Evolutionary conservation across 805 yeast species (phyloP), one percentile per base, ranked within the genome.

Genomic region (Starmerella bacillaris): DNA sequence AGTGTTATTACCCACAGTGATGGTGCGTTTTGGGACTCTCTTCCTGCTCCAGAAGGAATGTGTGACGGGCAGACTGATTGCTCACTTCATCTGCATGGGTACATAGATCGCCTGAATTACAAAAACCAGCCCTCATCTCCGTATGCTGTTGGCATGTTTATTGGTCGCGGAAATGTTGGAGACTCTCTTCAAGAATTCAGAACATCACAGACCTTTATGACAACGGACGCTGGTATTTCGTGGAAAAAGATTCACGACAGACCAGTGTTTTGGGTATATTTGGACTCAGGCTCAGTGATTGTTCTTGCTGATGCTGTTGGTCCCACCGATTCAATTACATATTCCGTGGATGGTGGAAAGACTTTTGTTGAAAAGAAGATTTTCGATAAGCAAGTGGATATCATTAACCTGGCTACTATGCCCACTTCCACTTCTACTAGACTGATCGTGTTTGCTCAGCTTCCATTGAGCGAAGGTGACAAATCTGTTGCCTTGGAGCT

Each of bases 101-200:
- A 68, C 54, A 84, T 95, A 2, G 95, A 86, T 53, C 65, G 94
- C 43, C 57, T 58, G 3, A 95, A 84, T 53, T 65, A 68, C 37
- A 67, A 94, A 47, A 95, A 86, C 50, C 75, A 92, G 0, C 79
- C 62, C 46, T 77, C 92, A 0, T 83, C 96, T 0, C 72, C 79
- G 0, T 75, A 94, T 7, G 96, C 96, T 0, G 64, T 76, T 15
- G 98, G 98, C 1, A 58, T 83, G 58, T 57, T 86, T 66, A 62
- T 89, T 44, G 95, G 78, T n/a, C 70, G 78, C n/a, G 98, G 98
- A 21, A 83, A 78, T 51, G 94, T 82, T 34, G 96, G 95, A 5
- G 67, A 64, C 20, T 41, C 46, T 6, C 58, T 86, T 35, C 58
- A 56, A 4, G 56, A 68, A 6, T 54, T 57, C 36, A 61, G 64